Evolutionary conservation across 805 yeast genomes (phyloP).

Genomic region (Saturnispora galanensis): DNA sequence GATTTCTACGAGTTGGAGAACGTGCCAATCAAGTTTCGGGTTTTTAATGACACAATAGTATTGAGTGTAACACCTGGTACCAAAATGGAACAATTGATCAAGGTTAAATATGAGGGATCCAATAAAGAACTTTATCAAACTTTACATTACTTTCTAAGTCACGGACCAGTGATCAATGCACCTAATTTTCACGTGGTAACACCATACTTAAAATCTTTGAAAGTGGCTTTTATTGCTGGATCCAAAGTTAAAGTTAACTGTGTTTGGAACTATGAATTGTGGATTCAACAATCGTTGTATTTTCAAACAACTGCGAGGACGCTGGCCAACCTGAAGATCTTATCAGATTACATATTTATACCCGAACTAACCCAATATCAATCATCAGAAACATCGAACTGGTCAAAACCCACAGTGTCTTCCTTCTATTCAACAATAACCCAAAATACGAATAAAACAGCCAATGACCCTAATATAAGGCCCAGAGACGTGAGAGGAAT

Average conservation of each 20-base stretch:
- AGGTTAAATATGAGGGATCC: neutral
- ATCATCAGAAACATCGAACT: conserved; percentile 6
- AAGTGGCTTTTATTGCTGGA: no score
- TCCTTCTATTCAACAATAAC: conserved; percentile 44
- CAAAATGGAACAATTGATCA: conserved; percentile 2
- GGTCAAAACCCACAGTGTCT: conserved; percentile 18
- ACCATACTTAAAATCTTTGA: neutral
- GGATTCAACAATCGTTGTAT: conserved; percentile 15
- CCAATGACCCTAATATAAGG: conserved; percentile 5
- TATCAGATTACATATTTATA: conserved; percentile 11
- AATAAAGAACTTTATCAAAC: neutral
- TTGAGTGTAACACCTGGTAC: conserved; percentile 1
- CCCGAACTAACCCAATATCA: conserved; percentile 19
- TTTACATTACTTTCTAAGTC: conserved; percentile 4
- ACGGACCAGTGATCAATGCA: conserved; percentile 6
- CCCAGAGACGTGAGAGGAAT: conserved; percentile 12
- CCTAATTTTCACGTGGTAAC: conserved; percentile 5
- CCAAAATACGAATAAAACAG: conserved; percentile 29
- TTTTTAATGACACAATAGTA: conserved; percentile 1
- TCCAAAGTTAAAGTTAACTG: conserved; percentile 3
- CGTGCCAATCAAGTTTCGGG: neutral
- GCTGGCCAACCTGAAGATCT: conserved; percentile 13
- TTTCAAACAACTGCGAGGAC: conserved; percentile 13
- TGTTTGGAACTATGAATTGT: conserved; percentile 8
- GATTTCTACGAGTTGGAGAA: neutral